A percentile compares a stretch with the other conserved stretches of the same genome.
Conservation (phyloP, 352 stramenopile species). For the Thalassiosira mediterranea region DNA sequence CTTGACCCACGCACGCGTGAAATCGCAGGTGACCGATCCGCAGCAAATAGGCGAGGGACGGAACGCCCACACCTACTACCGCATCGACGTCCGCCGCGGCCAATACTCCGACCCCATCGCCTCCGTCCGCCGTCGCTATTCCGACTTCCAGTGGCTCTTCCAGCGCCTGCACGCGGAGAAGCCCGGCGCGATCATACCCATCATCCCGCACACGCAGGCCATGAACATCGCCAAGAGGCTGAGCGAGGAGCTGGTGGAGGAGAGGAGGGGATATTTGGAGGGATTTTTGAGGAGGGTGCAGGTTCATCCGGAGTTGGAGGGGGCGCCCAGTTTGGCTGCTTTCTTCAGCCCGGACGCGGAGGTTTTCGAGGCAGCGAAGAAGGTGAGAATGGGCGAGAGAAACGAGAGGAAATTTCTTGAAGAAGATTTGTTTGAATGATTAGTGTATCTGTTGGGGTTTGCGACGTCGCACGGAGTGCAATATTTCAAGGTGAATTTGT, state of each 20-base stretch:
- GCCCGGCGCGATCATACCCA: constrained; percentile 66
- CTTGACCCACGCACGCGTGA: neutral
- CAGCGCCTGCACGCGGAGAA: constrained; percentile 61
- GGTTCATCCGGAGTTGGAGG: constrained; percentile 62
- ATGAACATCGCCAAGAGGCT: constrained; percentile 56
- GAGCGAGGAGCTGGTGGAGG: constrained; percentile 62
- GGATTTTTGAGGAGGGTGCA: constrained; percentile 59
- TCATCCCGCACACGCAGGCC: constrained; percentile 65
- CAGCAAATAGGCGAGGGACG: constrained; percentile 46
- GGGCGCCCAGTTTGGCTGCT: constrained; percentile 23
- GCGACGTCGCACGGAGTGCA: too few species aligned
- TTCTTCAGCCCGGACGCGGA: constrained; percentile 45
- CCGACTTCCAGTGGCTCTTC: constrained; percentile 79
- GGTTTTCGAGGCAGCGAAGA: constrained; percentile 70
- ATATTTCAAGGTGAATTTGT: too few species aligned
- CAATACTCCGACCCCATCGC: constrained; percentile 33
- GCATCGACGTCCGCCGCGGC: constrained; percentile 41
- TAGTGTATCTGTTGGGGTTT: too few species aligned
- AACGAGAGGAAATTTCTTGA: too few species aligned
- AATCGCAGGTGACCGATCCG: neutral
- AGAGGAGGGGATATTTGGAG: constrained; percentile 56
- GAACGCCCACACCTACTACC: constrained; percentile 62
- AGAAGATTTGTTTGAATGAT: too few species aligned
- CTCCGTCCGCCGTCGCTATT: constrained; percentile 64
- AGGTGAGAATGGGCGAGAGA: too few species aligned